A percentile compares a stretch with the other conserved stretches of the same genome.
These are phyloP conservation scores for Cupressus sempervirens DNA, from an alignment of 75 land plant genomes.

Conservation along the genomic window DNA sequence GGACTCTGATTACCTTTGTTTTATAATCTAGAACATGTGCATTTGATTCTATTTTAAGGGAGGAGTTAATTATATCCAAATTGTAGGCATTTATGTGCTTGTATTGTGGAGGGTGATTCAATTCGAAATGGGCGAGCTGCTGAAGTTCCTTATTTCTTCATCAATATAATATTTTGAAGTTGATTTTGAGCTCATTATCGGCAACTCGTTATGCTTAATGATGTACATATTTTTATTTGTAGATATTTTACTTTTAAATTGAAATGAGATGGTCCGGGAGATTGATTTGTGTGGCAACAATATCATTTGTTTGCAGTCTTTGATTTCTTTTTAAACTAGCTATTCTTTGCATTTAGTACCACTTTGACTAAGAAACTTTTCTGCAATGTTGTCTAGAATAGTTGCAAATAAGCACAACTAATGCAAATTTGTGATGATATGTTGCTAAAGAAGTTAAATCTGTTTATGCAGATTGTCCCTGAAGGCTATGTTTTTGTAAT, in stretches of 20 bases:
- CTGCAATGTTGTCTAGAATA: constrained; percentile 6
- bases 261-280: neutral
- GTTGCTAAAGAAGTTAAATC: constrained; percentile 3
- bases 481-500: constrained; percentile 86
- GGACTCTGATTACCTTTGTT: neutral
- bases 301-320: neutral
- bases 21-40: neutral
- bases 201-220: neutral
- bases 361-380: neutral
- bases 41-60: neutral
- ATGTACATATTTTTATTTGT: too few species aligned
- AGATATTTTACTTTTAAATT: neutral
- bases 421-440: neutral
- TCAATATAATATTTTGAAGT: neutral
- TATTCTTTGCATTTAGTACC: neutral
- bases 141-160: neutral
- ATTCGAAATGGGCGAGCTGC: neutral
- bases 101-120: neutral
- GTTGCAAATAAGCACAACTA: neutral
- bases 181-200: neutral
- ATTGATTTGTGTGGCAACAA: neutral
- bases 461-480: constrained; percentile 64
- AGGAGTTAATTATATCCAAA: neutral
- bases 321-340: neutral
- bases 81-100: neutral